phyloP scores from a whole-genome alignment of 2,329 filamentous ascomycete genomes.

The Cladosporium sp. region DNA sequence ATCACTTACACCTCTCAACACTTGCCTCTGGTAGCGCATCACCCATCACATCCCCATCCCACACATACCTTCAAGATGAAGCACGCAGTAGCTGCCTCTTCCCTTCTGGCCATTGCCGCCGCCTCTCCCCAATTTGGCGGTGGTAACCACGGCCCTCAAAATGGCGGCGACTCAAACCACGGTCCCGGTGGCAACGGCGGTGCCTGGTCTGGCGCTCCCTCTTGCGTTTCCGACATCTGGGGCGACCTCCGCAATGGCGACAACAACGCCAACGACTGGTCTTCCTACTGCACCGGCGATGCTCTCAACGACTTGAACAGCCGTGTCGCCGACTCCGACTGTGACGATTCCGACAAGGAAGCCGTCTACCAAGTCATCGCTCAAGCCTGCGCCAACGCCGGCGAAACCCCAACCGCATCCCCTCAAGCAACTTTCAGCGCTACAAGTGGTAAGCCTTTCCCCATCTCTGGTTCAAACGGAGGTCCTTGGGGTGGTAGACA shows the following conservation, averaged over 20 bases:
- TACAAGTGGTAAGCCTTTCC: conserved; percentile 19
- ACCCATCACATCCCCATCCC: neutral
- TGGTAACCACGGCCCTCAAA: neutral
- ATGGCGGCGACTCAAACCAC: neutral
- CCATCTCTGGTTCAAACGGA: conserved; percentile 4
- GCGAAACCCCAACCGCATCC: conserved; percentile 20
- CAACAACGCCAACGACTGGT: conserved; percentile 16
- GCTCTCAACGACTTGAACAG: conserved; percentile 20
- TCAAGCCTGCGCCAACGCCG: conserved; percentile 26
- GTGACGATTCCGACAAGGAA: conserved; percentile 22
- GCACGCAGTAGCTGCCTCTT: conserved; percentile 7
- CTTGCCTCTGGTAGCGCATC: neutral
- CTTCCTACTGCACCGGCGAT: conserved; percentile 20
- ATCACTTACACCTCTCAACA: neutral
- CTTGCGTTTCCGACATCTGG: conserved; percentile 13
- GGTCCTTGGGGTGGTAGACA: conserved; percentile 6
- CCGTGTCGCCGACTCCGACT: conserved; percentile 22
- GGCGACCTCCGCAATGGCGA: conserved; percentile 12
- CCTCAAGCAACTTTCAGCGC: conserved; percentile 23
- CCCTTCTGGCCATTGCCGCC: conserved; percentile 11
- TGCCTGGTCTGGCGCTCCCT: conserved; percentile 5
- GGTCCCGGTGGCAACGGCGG: neutral
- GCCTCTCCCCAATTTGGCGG: conserved; percentile 10
- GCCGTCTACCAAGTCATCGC: conserved; percentile 24
- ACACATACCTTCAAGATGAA: conserved; percentile 5